Base-by-base conservation (phyloP, 1,284 basidiomycete genomes). In the Puccinia horiana region DNA sequence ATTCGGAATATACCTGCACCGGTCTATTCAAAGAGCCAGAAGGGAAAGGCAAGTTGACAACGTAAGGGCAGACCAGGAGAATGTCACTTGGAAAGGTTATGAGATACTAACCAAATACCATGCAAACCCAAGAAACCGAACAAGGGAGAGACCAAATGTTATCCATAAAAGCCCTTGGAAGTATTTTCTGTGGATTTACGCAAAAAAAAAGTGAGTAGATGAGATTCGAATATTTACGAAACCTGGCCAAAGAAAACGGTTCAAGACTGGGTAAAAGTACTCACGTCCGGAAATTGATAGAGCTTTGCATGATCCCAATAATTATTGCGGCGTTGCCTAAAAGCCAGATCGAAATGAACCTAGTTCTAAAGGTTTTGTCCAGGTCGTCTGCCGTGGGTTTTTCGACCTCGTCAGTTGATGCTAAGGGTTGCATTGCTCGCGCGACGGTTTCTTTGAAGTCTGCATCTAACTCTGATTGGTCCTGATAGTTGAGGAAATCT, bases 381-480 rank as follows among this genome's bases (percentile, higher is more conserved):
- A 92, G 90, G 86, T 95, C 94, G 82, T 87, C 87, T 32, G 35
- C 47, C 9, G 54, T 82, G 35, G 83, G 83, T 74, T 83, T 83
- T 86, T 96, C 94, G 4, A 89, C 81, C 0, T 87, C 91, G 80
- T 93, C 92, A 84, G 91, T 91, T 52, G 89, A 89, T 35, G 92
- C 90, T 83, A 93, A 88, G 85, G 95, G 95, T 58, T 93, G 92
- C 75, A 98, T 91, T 0, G 96, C 96, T 81, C 96, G 93, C 23
- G 92, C 92, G 3, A 98, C 96, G 0, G 96, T 96, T 85, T 93
- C 92, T 87, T 95, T 94, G 90, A 98, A 98, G 52, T 92, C 91
- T 26, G 91, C 91, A 86, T 98, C 96, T 69, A 98, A 91, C 86
- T 97, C 95, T 84, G 93, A 93, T 88, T 94, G 93, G 44, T 63